phyloP scores from a whole-genome alignment of 768 basidiomycete species.

The Leccinum broughii region DNA sequence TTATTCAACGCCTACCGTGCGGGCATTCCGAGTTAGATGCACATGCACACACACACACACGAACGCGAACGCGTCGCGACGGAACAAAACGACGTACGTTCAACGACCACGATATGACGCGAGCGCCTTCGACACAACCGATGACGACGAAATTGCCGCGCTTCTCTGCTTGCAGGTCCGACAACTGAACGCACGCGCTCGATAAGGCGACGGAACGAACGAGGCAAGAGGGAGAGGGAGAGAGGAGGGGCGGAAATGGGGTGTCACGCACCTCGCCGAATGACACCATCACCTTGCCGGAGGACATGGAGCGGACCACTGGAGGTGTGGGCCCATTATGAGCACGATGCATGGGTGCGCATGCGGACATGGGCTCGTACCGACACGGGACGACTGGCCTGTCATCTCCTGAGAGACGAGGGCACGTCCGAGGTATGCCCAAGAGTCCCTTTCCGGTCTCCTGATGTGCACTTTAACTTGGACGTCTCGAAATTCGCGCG shows the following conservation, averaged over 20 bases:
- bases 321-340: conserved; percentile 5
- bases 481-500: conserved; percentile 72
- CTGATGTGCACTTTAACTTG: conserved; percentile 85
- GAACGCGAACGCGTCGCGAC: conserved; percentile 2
- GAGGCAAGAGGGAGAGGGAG: too few relatives aligned
- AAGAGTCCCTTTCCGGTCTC: conserved; percentile 74
- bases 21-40: conserved; percentile 13
- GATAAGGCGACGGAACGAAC: background rate
- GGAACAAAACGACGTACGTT: conserved; percentile 51
- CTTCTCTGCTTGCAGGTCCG: conserved; percentile 81
- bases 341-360: conserved; percentile 2
- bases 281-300: conserved; percentile 65
- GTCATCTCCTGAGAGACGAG: conserved; percentile 71
- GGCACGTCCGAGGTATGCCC: conserved; percentile 80
- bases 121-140: conserved; percentile 70
- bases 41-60: background rate
- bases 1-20: conserved; percentile 69
- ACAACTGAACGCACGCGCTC: conserved; percentile 40
- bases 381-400: conserved; percentile 79
- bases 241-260: background rate
- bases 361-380: conserved; percentile 43
- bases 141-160: conserved; percentile 87
- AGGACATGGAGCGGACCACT: conserved; percentile 49
- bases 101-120: conserved; percentile 82
- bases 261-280: conserved; percentile 63